Evolutionary conservation across 768 basidiomycete genomes (phyloP), one percentile per base, ranked within the genome.

Genomic region (Filobasidium floriforme): DNA sequence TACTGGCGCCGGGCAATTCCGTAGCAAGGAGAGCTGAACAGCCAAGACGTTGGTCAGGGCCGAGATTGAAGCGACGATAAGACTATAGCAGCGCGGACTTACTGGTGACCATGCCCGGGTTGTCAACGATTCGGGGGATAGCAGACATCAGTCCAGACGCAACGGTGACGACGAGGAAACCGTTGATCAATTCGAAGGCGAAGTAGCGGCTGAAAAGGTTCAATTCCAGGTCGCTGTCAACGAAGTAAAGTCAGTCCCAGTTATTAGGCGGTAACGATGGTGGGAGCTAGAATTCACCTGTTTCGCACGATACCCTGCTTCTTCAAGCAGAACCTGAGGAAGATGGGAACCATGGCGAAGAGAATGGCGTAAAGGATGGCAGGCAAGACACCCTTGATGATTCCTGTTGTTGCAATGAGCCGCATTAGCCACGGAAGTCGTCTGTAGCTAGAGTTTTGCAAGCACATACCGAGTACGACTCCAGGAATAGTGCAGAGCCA

Each of bases 131-230:
- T 28, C 18, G 14, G 26, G 55, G 29, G 55, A 57, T 49, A 15
- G 64, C 64, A 7, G 57, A n/a, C 64, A 80, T 72, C 11, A 80
- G 60, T 72, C 79, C 79, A 7, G 74, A 72, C 7, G 78, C 69
- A 12, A 76, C 60, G 28, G 79, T 79, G 68, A 76, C 66, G 64
- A 80, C 73, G 32, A 80, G 69, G 77, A 80, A 80, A 65, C 79
- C 79, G 73, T 80, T 76, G 52, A 80, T 76, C 69, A 79, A 73
- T 59, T 78, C 75, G 74, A 80, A 80, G 44, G 76, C 66, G 74
- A 75, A 78, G 74, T 69, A 78, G 63, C 77, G 69, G n/a, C 71
- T 70, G 68, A 77, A 78, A 14, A 78, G 70, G 61, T 73, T 73
- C 64, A 76, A 67, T 66, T 78, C 77, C 64, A 76, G 73, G 54